phyloP scores from a whole-genome alignment of 805 yeast species.

The Saturnispora ahearnii region DNA sequence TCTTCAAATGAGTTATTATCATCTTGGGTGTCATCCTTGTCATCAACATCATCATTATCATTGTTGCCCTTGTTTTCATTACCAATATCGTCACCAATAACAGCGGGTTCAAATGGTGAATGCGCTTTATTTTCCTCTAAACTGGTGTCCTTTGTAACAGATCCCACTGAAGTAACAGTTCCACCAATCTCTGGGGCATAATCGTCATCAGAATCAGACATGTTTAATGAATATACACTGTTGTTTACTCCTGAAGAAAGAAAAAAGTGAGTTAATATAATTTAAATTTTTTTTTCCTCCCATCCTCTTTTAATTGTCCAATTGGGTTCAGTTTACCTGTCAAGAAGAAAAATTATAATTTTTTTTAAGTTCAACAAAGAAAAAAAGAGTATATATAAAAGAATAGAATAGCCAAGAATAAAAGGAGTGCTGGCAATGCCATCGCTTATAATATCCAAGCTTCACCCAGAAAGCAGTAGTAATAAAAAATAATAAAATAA shows the following conservation, averaged over 20 bases:
- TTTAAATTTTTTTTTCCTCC: background rate
- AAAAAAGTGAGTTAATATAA: too few species aligned
- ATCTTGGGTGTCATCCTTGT: background rate
- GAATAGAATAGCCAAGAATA: background rate
- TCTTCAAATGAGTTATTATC: conserved; percentile 1
- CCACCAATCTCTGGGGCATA: conserved; percentile 8
- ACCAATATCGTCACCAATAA: background rate
- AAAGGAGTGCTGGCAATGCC: background rate
- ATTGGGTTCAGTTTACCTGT: background rate
- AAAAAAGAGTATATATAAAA: background rate
- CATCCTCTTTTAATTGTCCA: too few species aligned
- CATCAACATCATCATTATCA: conserved; percentile 3
- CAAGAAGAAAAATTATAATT: background rate
- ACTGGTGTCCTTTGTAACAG: background rate
- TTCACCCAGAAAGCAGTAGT: too few species aligned
- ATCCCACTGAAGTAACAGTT: background rate
- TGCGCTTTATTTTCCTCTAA: background rate
- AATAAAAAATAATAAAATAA: too few species aligned
- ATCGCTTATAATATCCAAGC: background rate
- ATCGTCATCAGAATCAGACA: conserved; percentile 11
- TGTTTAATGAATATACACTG: background rate
- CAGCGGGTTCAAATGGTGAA: background rate
- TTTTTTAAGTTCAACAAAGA: background rate
- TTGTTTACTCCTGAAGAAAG: too few species aligned
- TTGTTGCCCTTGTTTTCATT: background rate